Evolutionary conservation across 1,284 basidiomycete genomes (phyloP).

Genomic region (Cutaneotrichosporon cutaneum): DNA sequence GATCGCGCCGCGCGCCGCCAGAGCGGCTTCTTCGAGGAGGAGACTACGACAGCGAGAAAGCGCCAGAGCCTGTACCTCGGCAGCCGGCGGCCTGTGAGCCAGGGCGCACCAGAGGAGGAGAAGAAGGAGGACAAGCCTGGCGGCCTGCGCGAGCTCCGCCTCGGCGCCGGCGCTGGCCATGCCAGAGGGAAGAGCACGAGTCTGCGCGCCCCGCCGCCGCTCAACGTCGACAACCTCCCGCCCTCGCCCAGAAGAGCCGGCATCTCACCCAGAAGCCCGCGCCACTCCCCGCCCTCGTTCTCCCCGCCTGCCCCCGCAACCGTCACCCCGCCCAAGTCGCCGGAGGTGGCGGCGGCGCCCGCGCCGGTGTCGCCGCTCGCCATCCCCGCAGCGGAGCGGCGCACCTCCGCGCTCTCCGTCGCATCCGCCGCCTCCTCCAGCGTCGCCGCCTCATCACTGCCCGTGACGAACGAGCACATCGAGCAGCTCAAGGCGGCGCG

Average conservation of each 20-base stretch:
- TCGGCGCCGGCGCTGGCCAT: not conserved
- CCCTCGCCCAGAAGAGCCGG: not conserved
- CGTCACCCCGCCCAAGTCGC: not conserved
- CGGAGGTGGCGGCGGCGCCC: not conserved
- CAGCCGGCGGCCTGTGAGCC: constrained; percentile 11
- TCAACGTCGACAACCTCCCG: not conserved
- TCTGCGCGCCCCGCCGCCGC: constrained; percentile 1
- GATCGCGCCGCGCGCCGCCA: constrained; percentile 43
- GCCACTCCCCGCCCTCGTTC: not conserved
- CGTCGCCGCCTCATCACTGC: constrained; percentile 6
- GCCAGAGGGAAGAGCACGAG: not conserved
- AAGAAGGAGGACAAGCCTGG: constrained; percentile 10
- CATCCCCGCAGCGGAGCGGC: not conserved
- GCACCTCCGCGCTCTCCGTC: constrained; percentile 1
- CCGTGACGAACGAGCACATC: constrained; percentile 7
- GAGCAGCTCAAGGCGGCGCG: constrained; percentile 9
- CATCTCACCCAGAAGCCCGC: not conserved
- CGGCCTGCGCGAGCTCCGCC: constrained; percentile 11
- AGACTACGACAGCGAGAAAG: constrained; percentile 9
- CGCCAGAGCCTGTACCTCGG: constrained; percentile 21
- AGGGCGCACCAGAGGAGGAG: constrained; percentile 3
- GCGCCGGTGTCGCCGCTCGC: not conserved
- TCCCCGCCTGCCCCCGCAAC: not conserved
- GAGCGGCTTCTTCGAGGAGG: not conserved
- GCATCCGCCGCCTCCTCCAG: constrained; percentile 16